A percentile compares a stretch with the other conserved stretches of the same genome.
phyloP scores from a whole-genome alignment of 331 rosid species.

The Acacia pycnantha region DNA sequence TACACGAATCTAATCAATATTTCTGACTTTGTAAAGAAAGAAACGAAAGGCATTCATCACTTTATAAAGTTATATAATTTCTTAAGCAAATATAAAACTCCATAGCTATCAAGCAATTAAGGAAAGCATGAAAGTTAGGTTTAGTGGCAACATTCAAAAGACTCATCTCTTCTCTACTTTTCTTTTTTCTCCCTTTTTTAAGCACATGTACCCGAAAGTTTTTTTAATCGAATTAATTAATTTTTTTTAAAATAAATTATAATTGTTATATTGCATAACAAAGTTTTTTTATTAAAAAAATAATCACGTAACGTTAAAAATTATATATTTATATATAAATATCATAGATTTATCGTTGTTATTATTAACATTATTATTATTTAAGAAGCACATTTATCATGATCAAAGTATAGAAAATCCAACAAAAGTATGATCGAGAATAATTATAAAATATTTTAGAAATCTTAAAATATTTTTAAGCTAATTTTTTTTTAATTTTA shows the following conservation, averaged over 20 bases:
- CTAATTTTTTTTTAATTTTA: background rate
- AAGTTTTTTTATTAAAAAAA: background rate
- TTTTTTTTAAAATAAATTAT: background rate
- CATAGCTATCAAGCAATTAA: background rate
- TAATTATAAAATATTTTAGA: background rate
- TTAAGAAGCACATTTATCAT: background rate
- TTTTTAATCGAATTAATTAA: background rate
- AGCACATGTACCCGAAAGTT: background rate
- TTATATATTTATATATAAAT: background rate
- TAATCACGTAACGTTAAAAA: background rate
- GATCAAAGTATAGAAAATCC: background rate
- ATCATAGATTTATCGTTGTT: background rate
- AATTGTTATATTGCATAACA: background rate
- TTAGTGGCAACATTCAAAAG: background rate
- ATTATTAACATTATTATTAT: too few species aligned
- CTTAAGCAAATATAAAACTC: background rate
- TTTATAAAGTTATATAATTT: conserved; percentile 11
- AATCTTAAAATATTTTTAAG: background rate
- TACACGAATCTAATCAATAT: background rate
- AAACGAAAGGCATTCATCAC: background rate
- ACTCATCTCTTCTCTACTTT: background rate
- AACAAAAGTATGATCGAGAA: background rate
- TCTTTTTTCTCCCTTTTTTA: background rate
- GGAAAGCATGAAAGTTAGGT: background rate
- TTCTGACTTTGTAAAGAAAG: background rate